Evolutionary conservation across 2,329 filamentous ascomycete species (phyloP), one percentile per base, ranked within the genome.

Genomic region (Coniochaeta sp.): DNA sequence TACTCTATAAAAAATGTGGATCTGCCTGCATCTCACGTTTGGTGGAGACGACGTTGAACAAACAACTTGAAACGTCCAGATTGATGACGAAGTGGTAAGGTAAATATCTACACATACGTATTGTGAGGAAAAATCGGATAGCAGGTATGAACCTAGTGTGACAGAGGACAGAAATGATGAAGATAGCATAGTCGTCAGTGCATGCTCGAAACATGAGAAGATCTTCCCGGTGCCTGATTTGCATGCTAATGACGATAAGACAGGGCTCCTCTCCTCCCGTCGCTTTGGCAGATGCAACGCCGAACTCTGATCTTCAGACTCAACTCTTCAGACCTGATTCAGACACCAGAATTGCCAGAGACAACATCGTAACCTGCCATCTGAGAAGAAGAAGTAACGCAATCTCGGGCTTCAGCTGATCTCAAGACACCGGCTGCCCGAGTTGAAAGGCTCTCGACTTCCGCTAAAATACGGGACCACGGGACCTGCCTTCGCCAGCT

Each of bases 221-320:
- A 52, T 52, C 47, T 26, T 52, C 47, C 47, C 47, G 47, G 47
- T 28, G 47, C 26, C 47, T 52, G 47, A 52, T 52, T 52, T 52
- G 47, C 47, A n/a, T 52, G 47, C 47, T 52, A 52, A 52, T 52
- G 47, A 52, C 47, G 47, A 52, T 52, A 52, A 52, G 47, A 52
- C 47, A 47, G 43, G 47, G 47, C 47, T n/a, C 17, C 47, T 52
- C 47, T 4, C n/a, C 47, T 52, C 47, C 47, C 47, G 47, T 52
- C 47, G 31, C 3, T 52, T 52, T 52, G 47, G 47, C 22, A 31
- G 47, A 52, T 52, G 47, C 47, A 52, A 52, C 47, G 6, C 47
- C 16, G 47, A 52, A 52, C 22, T 31, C 7, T 52, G 14, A 28
- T n/a, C 4, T 47, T 52, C 6, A 16, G 22, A 52, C 19, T 31